Evolutionary conservation across 2,329 filamentous ascomycete genomes (phyloP).

Genomic region (Dothidotthia symphoricarpi): DNA sequence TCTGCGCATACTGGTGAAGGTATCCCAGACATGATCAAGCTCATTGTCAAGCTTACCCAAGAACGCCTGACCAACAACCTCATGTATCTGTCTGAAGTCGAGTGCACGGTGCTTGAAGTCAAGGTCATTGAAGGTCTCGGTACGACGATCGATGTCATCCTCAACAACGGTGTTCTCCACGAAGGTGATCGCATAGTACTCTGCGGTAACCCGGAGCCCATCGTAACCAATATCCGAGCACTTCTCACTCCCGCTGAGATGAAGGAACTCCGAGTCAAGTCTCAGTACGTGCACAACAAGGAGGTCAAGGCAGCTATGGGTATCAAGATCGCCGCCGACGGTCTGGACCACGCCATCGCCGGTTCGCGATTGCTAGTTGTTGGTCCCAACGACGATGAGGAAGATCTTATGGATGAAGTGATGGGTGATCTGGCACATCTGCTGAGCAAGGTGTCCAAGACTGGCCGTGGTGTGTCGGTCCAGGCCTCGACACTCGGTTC

Average conservation of each 20-base stretch:
- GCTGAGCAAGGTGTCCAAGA: slow-evolving; percentile 86
- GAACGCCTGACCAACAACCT: slow-evolving; percentile 95
- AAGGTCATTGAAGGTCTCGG: slow-evolving; percentile 99
- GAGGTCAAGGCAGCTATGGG: slow-evolving; percentile 97
- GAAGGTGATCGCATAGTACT: slow-evolving; percentile 94
- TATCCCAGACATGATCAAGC: slow-evolving; percentile 97
- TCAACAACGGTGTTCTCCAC: slow-evolving; percentile 90
- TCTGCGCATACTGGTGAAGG: slow-evolving; percentile 98
- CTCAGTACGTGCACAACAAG: slow-evolving; percentile 97
- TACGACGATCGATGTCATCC: slow-evolving; percentile 95
- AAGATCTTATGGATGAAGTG: slow-evolving; percentile 94
- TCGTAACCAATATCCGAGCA: slow-evolving; percentile 91
- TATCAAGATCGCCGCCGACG: slow-evolving; percentile 97
- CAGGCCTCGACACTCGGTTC: slow-evolving; percentile 97
- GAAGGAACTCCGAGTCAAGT: slow-evolving; percentile 93
- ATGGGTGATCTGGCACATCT: slow-evolving; percentile 91
- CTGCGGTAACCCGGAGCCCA: slow-evolving; percentile 94
- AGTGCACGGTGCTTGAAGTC: slow-evolving; percentile 96
- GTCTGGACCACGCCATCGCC: slow-evolving; percentile 92
- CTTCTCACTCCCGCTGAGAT: slow-evolving; percentile 89
- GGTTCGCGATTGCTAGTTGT: slow-evolving; percentile 93
- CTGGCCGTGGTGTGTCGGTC: slow-evolving; percentile 91
- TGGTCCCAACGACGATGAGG: slow-evolving; percentile 92
- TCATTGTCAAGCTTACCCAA: slow-evolving; percentile 87
- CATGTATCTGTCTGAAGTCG: slow-evolving; percentile 98